phyloP scores from a whole-genome alignment of 2,329 filamentous ascomycete genomes.

The Venturia oleaginea region DNA sequence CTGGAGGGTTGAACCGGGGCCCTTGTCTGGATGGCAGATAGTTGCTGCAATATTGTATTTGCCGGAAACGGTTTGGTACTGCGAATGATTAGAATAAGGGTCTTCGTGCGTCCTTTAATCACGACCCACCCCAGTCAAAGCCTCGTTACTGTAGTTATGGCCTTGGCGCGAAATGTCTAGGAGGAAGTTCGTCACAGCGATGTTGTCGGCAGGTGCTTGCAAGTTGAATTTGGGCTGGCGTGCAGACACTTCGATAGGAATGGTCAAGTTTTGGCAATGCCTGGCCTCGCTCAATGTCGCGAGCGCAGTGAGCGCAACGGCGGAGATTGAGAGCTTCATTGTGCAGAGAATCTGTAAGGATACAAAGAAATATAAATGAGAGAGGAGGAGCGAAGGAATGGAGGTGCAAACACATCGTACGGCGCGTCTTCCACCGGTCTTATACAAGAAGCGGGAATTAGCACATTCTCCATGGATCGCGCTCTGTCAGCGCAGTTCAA shows the following conservation, averaged over 20 bases:
- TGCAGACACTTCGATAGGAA: conserved; percentile 47
- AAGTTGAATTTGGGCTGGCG: conserved; percentile 47
- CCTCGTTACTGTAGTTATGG: conserved; percentile 39
- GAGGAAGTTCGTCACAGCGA: conserved; percentile 50
- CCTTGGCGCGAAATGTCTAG: conserved; percentile 42
- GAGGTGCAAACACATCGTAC: not conserved
- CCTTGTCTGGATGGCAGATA: conserved; percentile 49
- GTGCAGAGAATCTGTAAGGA: not conserved
- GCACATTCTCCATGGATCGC: not conserved
- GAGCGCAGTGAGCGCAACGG: conserved; percentile 3
- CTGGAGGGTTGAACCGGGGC: conserved; percentile 30
- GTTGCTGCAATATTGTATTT: conserved; percentile 50
- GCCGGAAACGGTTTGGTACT: conserved; percentile 43
- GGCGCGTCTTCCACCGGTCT: not conserved
- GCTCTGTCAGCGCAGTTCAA: not conserved
- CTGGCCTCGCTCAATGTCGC: not conserved
- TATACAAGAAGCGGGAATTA: not conserved
- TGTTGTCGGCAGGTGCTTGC: conserved; percentile 38
- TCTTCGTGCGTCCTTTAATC: not conserved
- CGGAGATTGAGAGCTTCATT: conserved; percentile 1
- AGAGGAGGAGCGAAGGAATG: not conserved
- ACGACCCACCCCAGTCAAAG: conserved; percentile 37
- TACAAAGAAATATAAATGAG: not conserved
- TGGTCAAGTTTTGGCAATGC: conserved; percentile 42
- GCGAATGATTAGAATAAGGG: conserved; percentile 4